Conservation (phyloP, 257 asterid species). For the Scutellaria barbata region DNA sequence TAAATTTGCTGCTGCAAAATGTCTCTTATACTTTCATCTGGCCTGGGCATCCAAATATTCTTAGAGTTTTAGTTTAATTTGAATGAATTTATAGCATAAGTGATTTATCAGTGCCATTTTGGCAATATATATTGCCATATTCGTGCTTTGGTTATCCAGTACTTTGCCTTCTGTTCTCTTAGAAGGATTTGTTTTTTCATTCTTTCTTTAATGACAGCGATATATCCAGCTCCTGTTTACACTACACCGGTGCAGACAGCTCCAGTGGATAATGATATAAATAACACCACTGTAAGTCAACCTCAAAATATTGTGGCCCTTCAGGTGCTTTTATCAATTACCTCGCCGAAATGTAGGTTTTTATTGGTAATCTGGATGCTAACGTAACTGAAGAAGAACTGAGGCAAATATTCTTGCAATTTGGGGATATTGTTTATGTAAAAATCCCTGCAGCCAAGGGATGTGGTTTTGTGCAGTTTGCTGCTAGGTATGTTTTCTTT, state of each 20-base stretch:
- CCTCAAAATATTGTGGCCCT: slow-evolving; percentile 12
- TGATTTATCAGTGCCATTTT: slow-evolving; percentile 12
- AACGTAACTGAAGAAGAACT: slow-evolving; percentile 84
- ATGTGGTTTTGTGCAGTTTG: slow-evolving; percentile 93
- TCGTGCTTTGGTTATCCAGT: slow-evolving; percentile 20
- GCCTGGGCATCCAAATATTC: not conserved
- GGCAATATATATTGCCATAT: slow-evolving; percentile 6
- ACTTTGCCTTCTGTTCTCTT: slow-evolving; percentile 29
- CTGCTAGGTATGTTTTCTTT: slow-evolving; percentile 61
- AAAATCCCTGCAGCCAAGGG: slow-evolving; percentile 88
- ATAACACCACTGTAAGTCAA: slow-evolving; percentile 84
- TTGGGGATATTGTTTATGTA: slow-evolving; percentile 83
- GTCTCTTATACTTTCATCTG: slow-evolving; percentile 2
- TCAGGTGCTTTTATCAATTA: slow-evolving; percentile 24
- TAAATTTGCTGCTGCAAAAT: slow-evolving; percentile 13
- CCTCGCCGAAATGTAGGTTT: slow-evolving; percentile 59
- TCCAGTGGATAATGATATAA: slow-evolving; percentile 76
- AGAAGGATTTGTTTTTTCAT: not conserved
- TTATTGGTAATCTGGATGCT: slow-evolving; percentile 84
- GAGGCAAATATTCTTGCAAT: slow-evolving; percentile 74
- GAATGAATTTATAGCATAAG: slow-evolving; percentile 24
- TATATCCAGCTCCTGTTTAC: slow-evolving; percentile 69
- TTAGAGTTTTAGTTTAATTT: slow-evolving; percentile 20
- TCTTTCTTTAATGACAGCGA: slow-evolving; percentile 50
- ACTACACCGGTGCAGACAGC: slow-evolving; percentile 70